Conservation (phyloP, 495 filamentous ascomycete genomes). For the Xylaria longipes region DNA sequence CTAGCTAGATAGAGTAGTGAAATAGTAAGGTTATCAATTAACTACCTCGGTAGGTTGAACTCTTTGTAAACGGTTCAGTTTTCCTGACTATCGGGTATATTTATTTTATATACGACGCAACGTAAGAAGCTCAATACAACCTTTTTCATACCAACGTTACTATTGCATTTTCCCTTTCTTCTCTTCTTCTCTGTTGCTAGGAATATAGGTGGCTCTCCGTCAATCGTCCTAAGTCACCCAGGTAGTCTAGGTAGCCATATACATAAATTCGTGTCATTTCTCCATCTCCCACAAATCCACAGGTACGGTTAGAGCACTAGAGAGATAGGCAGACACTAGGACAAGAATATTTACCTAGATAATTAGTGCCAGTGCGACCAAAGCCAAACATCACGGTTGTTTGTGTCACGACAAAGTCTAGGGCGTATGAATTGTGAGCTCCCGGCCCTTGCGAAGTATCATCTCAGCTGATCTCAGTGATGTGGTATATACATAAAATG, state of each 20-base stretch:
- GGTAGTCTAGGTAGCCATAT: not conserved
- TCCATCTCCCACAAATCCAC: not conserved
- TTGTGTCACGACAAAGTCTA: not conserved
- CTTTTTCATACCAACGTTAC: too few species aligned
- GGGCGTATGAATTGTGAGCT: not conserved
- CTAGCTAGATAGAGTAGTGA: too few species aligned
- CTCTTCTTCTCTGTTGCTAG: not conserved
- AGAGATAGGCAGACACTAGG: not conserved
- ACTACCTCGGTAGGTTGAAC: not conserved
- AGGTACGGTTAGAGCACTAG: not conserved
- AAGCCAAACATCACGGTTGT: not conserved
- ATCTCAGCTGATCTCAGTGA: not conserved
- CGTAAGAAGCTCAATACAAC: too few species aligned
- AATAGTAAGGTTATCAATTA: not conserved
- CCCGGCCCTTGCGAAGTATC: not conserved
- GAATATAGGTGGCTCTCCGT: not conserved
- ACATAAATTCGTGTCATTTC: not conserved
- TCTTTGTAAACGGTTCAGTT: not conserved
- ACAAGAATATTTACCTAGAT: not conserved
- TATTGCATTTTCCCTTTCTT: not conserved
- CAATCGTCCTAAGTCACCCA: not conserved
- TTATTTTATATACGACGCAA: too few species aligned
- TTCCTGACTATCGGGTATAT: too few species aligned
- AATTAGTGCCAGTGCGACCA: not conserved
- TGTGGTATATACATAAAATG: constrained; percentile 20